Percentiles rank a stretch among this genome's conserved stretches.
These are phyloP conservation scores for Phalaenopsis hybrid DNA, from an alignment of 116 monocot genomes.

Conservation along the genomic window DNA sequence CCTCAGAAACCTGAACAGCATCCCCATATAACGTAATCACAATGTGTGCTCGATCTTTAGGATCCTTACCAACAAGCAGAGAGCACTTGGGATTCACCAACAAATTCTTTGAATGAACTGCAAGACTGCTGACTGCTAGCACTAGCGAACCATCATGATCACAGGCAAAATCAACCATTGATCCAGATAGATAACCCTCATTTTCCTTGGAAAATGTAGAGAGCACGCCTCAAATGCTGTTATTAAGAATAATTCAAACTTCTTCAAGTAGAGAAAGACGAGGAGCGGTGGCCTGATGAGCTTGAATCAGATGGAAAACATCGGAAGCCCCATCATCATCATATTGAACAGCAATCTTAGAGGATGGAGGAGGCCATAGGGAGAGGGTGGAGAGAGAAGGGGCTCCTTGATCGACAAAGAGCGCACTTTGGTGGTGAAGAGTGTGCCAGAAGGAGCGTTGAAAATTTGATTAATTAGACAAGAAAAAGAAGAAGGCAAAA, in stretches of 20 bases:
- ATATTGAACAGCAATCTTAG: too few relatives aligned
- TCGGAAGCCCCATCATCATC: too few relatives aligned
- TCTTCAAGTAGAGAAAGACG: too few relatives aligned
- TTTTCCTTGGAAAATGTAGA: slow-evolving; percentile 81
- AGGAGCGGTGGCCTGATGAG: too few relatives aligned
- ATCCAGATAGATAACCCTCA: slow-evolving; percentile 85
- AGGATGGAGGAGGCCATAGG: slow-evolving; percentile 23
- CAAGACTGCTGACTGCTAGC: too few relatives aligned
- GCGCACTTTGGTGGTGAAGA: background rate
- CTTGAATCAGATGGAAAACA: too few relatives aligned
- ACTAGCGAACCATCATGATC: slow-evolving; percentile 73
- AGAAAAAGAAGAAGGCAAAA: background rate
- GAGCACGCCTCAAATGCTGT: too few relatives aligned
- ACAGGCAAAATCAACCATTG: slow-evolving; percentile 87
- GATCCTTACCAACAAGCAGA: slow-evolving; percentile 87
- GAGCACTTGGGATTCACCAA: slow-evolving; percentile 74
- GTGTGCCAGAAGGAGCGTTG: background rate
- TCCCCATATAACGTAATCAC: slow-evolving; percentile 80
- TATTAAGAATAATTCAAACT: too few relatives aligned
- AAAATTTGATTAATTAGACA: slow-evolving; percentile 2
- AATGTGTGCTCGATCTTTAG: slow-evolving; percentile 80
- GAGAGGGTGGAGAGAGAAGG: slow-evolving; percentile 9
- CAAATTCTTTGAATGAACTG: slow-evolving; percentile 92
- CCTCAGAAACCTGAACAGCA: slow-evolving; percentile 63
- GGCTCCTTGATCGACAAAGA: slow-evolving; percentile 1